These are phyloP conservation scores for Monilinia fructicola DNA, from an alignment of 2,329 filamentous ascomycete species.

Conservation along the genomic window DNA sequence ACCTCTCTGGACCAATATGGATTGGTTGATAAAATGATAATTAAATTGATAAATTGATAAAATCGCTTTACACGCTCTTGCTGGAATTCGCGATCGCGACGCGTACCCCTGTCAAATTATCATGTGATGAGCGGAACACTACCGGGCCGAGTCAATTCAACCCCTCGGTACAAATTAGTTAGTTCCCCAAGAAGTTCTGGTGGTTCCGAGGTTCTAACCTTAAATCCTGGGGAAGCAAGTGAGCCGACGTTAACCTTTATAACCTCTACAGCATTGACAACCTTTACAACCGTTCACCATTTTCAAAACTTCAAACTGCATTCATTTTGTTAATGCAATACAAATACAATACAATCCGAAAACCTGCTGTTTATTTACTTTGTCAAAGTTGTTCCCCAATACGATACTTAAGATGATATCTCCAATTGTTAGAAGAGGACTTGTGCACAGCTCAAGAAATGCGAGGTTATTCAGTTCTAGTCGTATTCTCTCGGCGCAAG, in stretches of 20 bases:
- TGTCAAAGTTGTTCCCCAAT: no score
- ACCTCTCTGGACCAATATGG: no score
- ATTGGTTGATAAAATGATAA: neutral
- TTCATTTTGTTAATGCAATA: neutral
- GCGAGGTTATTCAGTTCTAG: slow-evolving; percentile 68
- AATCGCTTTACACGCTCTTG: slow-evolving; percentile 33
- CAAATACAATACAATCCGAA: neutral
- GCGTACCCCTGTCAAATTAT: slow-evolving; percentile 22
- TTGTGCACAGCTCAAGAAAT: slow-evolving; percentile 32
- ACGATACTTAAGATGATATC: slow-evolving; percentile 36
- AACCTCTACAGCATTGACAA: no score
- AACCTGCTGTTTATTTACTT: neutral
- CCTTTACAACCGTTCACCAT: no score
- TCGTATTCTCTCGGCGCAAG: slow-evolving; percentile 58
- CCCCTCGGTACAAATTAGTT: neutral
- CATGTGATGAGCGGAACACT: neutral
- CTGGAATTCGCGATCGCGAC: slow-evolving; percentile 17
- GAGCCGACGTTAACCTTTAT: slow-evolving; percentile 1
- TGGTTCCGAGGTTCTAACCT: no score
- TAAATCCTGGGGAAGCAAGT: slow-evolving; percentile 17
- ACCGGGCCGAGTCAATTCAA: slow-evolving; percentile 16
- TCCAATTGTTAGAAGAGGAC: slow-evolving; percentile 33
- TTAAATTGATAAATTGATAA: neutral
- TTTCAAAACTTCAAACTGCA: neutral
- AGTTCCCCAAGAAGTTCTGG: no score